Evolutionary conservation across 2,329 filamentous ascomycete species (phyloP), one percentile per base, ranked within the genome.

Genomic region (Curvularia eragrostidis): DNA sequence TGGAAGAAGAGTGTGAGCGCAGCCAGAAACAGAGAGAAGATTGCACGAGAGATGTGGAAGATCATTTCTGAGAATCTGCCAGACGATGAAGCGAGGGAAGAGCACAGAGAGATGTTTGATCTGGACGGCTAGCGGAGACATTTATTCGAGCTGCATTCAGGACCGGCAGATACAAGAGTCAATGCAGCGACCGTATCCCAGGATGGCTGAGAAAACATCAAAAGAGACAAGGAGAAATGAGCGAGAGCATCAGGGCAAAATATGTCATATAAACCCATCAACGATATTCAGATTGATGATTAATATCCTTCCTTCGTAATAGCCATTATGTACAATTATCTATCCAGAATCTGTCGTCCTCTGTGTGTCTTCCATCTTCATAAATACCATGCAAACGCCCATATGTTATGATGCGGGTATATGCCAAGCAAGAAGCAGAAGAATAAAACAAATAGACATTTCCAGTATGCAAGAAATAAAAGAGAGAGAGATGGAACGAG

Each of bases 11-110:
- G 82, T 66, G 48, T 51, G 60, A 60, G 72, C 66, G 71, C 78
- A 43, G 77, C 73, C 38, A 68, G 55, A 28, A 69, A 70, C 44
- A 80, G 84, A 57, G 78, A 78, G 71, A 80, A 73, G 68, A 83
- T 86, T 62, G 80, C 78, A 50, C 70, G 64, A 48, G 81, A 84
- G 59, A 66, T 86, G 64, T 87, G 84, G 84, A 73, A 63, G 48
- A 67, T 74, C 54, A 81, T 84, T 62, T 78, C 78, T 56, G 83
- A 82, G 43, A 67, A 76, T 28, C 57, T 86, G 62, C 75, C 79
- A 30, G 82, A 83, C 55, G 76, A 75, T 42, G 80, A 82, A 72
- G 77, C 66, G 21, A 77, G 70, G 59, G 79, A 77, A 51, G 82
- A 84, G 63, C 63, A 86, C 36, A 84, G 82, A 80, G 85, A 80